Evolutionary conservation across 768 basidiomycete genomes (phyloP).

Genomic region (Mycena venus): DNA sequence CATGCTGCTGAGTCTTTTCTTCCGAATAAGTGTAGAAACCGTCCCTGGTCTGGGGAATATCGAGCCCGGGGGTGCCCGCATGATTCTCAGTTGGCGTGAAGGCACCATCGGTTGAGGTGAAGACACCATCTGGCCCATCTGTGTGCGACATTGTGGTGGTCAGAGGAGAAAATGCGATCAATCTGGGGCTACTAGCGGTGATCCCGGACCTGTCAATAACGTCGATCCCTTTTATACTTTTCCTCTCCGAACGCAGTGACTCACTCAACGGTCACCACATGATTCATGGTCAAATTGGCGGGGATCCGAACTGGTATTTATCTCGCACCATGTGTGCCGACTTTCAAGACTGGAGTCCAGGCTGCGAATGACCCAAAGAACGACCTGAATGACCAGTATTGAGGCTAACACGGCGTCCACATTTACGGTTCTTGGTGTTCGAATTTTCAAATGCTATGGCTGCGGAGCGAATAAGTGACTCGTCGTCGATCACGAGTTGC

Average conservation of each 20-base stretch:
- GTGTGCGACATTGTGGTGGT: constrained; percentile 8
- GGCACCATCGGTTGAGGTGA: constrained; percentile 5
- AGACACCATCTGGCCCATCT: constrained; percentile 5
- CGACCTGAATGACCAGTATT: too few species aligned
- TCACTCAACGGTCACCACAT: neutral
- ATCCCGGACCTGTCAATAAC: neutral
- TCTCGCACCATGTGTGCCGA: too few species aligned
- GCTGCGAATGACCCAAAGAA: too few species aligned
- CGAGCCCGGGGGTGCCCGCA: constrained; percentile 35
- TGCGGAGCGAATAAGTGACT: neutral
- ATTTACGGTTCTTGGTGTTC: too few species aligned
- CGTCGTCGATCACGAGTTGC: neutral
- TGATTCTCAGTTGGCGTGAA: neutral
- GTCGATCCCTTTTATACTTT: neutral
- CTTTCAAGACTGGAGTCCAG: too few species aligned
- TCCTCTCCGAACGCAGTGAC: neutral
- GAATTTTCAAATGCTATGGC: too few species aligned
- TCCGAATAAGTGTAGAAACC: constrained; percentile 87
- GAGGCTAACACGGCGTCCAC: too few species aligned
- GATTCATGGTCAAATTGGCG: too few species aligned
- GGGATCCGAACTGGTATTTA: too few species aligned
- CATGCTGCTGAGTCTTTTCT: constrained; percentile 82
- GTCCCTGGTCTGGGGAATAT: constrained; percentile 70
- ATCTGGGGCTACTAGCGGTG: neutral
- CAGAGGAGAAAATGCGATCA: neutral